These are phyloP conservation scores for Pochonia chlamydosporia DNA, from an alignment of 2,329 filamentous ascomycete species.

Conservation along the genomic window DNA sequence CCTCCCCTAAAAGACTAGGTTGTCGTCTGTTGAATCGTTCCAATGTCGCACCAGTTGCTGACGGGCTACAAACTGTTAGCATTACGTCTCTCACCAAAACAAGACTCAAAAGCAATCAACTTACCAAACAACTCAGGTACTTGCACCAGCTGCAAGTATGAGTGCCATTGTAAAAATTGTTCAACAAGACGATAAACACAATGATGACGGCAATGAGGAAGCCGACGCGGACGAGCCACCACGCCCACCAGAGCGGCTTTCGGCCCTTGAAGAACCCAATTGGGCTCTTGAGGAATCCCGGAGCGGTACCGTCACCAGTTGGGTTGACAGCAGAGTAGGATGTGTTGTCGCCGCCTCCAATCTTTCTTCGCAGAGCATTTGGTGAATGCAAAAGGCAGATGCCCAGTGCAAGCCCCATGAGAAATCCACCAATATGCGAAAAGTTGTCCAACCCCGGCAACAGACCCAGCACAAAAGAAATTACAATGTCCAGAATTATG, in stretches of 20 bases:
- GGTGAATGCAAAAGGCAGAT: slow-evolving; percentile 86
- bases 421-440: slow-evolving; percentile 90
- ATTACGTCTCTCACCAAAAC: not conserved
- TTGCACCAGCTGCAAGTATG: slow-evolving; percentile 87
- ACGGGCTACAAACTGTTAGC: slow-evolving; percentile 41
- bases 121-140: slow-evolving; percentile 86
- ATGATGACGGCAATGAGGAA: slow-evolving; percentile 76
- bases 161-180: slow-evolving; percentile 83
- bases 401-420: slow-evolving; percentile 85
- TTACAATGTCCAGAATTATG: slow-evolving; percentile 76
- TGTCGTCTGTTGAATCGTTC: slow-evolving; percentile 23
- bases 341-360: slow-evolving; percentile 54
- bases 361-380: slow-evolving; percentile 67
- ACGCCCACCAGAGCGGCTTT: slow-evolving; percentile 93
- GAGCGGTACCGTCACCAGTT: slow-evolving; percentile 39
- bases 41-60: slow-evolving; percentile 61
- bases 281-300: slow-evolving; percentile 55
- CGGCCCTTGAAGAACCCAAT: slow-evolving; percentile 84
- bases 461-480: slow-evolving; percentile 88
- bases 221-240: slow-evolving; percentile 83
- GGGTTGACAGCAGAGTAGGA: slow-evolving; percentile 65
- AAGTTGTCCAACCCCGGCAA: slow-evolving; percentile 95
- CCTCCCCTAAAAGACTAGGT: not conserved
- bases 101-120: slow-evolving; percentile 30
- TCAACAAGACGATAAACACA: slow-evolving; percentile 77